Base-by-base conservation (phyloP, 805 yeast genomes). In the Kluyveromyces lactis region DNA sequence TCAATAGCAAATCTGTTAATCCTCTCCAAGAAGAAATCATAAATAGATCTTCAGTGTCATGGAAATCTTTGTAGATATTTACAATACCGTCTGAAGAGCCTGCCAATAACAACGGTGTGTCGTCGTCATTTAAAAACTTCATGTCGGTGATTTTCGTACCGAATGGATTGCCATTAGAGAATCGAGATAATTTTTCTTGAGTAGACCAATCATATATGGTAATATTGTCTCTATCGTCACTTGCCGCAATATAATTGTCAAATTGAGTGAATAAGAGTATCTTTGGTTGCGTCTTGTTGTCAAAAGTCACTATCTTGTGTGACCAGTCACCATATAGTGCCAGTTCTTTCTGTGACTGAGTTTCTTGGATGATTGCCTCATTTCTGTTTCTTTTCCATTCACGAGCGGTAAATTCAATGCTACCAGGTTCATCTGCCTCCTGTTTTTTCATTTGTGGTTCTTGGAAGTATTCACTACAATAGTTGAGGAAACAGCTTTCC, bases 61-160 rank as follows among this genome's bases (percentile, higher is more conserved):
- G 81, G 56, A 86, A 83, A 52, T 82, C 77, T 49, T 83, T 81
- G 62, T 81, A 92, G 9, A 92, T 75, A 44, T 85, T 81, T 18
- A 94, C 81, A n/a, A 86, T 83, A 41, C 98, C 98, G 55, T 92
- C 98, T 7, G 90, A 82, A 0, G 96, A 79, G 2, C 97, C 97
- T 0, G 95, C 76, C 59, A 92, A 63, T 37, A 92, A 62, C 41
- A 92, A 64, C 3, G 97, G 94, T 15, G 74, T 67, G 57, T 92
- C 97, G 57, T 92, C 98, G 55, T 92, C 98, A 57, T 92, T 92
- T 41, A 92, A 62, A 45, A 87, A 75, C 55, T 84, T 83, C 41
- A 86, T 61, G 57, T 87, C 97, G 0, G 97, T 85, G 34, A 92
- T 81, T 47, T 81, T 81, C 0, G 95, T 86, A 2, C 96, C 95